Base-by-base conservation (phyloP, 2,329 filamentous ascomycete genomes). In the Sporothrix humicola region DNA sequence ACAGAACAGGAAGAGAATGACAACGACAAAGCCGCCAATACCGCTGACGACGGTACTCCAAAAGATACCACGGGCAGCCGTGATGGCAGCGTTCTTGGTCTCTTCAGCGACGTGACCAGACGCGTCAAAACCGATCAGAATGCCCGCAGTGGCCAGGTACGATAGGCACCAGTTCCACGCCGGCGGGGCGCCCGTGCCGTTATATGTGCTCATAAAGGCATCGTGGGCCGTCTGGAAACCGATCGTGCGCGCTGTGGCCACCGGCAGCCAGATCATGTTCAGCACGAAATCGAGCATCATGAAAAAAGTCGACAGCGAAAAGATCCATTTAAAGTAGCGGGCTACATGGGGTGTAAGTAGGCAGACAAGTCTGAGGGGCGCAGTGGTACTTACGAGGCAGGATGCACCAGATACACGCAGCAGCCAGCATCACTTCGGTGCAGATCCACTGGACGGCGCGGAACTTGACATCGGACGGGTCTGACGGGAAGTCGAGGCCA, bases 121-220 rank as follows among this genome's bases (percentile, higher is more conserved):
- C 12, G 74, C 74, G 15, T 75, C 74, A 13, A 75, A 75, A 26
- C 74, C 74, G 50, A 75, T 73, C 10, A 75, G 70, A 17, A 75
- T 75, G 37, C 74, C 74, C 44, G 69, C 74, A 0, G 74, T 75
- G 42, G 74, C 74, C 2, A 75, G 72, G 66, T 75, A 75, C 9
- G 69, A 72, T 56, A 75, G 66, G n/a, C 74, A 75, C 74, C 74
- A 75, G 70, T 75, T 75, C 74, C 74, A 75, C 26, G 42, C 74
- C 31, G 74, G 48, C 15, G 74, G 72, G 0, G 72, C 74, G 31
- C 74, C 74, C 2, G 74, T 75, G 50, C 74, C 74, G 46, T 75
- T 75, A 70, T 75, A 75, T 4, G 74, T 75, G 65, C 69, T 75
- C 74, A 75, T 72, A 12, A 75, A 75, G 15, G 74, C 74, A 12